A percentile compares a stretch with the other conserved stretches of the same genome.
These are phyloP conservation scores for Boletellus deceptivus DNA, from an alignment of 1,284 basidiomycete genomes.

Conservation along the genomic window DNA sequence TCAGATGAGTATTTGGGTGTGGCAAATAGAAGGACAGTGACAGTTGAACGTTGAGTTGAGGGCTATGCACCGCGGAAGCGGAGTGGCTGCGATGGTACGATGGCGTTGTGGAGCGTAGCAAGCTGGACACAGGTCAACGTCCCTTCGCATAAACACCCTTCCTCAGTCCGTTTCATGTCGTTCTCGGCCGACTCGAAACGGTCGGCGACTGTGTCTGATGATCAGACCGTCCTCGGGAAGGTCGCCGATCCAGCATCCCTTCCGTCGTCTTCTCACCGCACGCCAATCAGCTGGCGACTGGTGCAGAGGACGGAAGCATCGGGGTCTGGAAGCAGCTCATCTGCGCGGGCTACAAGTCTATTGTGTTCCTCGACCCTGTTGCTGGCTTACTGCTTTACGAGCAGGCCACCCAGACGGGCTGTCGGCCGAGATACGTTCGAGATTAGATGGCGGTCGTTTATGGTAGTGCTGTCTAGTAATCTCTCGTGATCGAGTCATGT, in stretches of 20 bases:
- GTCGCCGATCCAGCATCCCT: no score
- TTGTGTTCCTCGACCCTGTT: neutral
- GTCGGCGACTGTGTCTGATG: neutral
- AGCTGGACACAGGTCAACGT: neutral
- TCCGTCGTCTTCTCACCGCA: no score
- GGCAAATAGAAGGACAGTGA: no score
- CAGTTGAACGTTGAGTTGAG: no score
- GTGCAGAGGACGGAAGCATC: no score
- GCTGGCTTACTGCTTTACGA: neutral
- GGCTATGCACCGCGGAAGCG: neutral
- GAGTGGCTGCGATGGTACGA: neutral
- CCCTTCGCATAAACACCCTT: neutral
- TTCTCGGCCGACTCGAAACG: neutral
- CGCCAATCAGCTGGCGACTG: no score
- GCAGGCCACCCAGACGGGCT: neutral
- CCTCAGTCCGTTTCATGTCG: neutral
- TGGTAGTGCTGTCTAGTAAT: no score
- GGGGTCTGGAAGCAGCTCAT: no score
- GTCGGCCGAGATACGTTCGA: no score
- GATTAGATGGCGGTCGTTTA: no score
- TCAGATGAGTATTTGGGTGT: no score
- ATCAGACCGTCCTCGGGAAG: neutral
- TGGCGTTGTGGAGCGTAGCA: neutral
- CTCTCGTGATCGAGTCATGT: neutral
- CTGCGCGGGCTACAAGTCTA: no score